Base-by-base conservation (phyloP, 257 asterid genomes). In the Scutellaria minor region DNA sequence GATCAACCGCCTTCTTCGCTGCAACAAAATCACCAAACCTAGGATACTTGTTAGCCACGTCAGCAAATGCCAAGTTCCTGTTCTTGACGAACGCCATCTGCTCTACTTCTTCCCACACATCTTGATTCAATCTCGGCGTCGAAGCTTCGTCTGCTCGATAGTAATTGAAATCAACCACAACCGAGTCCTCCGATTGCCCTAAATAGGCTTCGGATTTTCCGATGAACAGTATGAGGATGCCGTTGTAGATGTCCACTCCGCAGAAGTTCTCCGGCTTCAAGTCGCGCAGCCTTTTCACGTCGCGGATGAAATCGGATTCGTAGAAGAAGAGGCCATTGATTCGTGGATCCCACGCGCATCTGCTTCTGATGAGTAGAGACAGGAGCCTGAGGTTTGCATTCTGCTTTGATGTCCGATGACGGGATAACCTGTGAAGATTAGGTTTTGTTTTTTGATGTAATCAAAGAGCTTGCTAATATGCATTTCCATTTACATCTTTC, bases 81-180 rank as follows among this genome's bases (percentile, higher is more conserved):
- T 93, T 93, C 78, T 93, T 93, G 8, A 71, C 98, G 44, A 93
- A 88, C 6, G 97, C 98, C 76, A 90, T 84, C 42, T 93, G 98
- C 72, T 93, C 98, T 12, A 87, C 79, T 48, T 90, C 98, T 27
- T 93, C 98, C 92, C 90, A 88, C 9, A 90, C 78, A 3, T 90
- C 95, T 40, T 83, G 82, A 45, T 87, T 77, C 68, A 90, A 7
- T 7, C 98, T 78, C 2, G 96, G 96, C 0, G 84, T 78, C n/a
- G 9, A 8, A 0, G 74, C 79, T 2, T 89, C 89, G 35, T 78
- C 85, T 0, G 95, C 81, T 0, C 98, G 87, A 9, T 77, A 92
- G 31, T 88, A 92, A 72, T 92, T 92, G 70, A 87, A 85, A 40
- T 90, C 98, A 0, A 87, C 82, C 2, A 84, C 95, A 0, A 90